Evolutionary conservation across 306 rosid genomes (phyloP).

Genomic region (Medicago arabica): DNA sequence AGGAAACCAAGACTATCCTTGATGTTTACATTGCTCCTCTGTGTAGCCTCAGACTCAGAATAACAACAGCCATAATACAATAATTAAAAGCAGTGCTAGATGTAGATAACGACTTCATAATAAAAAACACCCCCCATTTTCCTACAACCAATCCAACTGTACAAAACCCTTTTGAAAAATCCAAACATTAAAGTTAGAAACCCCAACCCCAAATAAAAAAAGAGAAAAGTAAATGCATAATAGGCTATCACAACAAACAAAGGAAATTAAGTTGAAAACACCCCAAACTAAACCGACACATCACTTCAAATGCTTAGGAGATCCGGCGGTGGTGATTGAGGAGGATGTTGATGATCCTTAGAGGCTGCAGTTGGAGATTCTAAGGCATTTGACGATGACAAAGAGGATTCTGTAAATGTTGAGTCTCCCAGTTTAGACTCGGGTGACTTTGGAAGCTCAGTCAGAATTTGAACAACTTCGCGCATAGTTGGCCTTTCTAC

Average conservation of each 20-base stretch:
- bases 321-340: slow-evolving; percentile 75
- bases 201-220: slow-evolving; percentile 44
- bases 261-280: slow-evolving; percentile 50
- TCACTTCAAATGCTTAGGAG: slow-evolving; percentile 81
- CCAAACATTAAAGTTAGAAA: slow-evolving; percentile 55
- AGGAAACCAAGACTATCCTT: slow-evolving; percentile 25
- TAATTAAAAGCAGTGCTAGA: slow-evolving; percentile 46
- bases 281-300: slow-evolving; percentile 22
- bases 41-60: slow-evolving; percentile 45
- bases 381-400: slow-evolving; percentile 51
- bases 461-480: slow-evolving; percentile 94
- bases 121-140: slow-evolving; percentile 42
- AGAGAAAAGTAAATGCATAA: slow-evolving; percentile 25
- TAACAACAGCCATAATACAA: slow-evolving; percentile 45
- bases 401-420: slow-evolving; percentile 54
- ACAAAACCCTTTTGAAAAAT: slow-evolving; percentile 52
- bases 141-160: slow-evolving; percentile 66
- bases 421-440: slow-evolving; percentile 57
- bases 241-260: slow-evolving; percentile 39
- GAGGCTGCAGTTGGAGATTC: slow-evolving; percentile 55
- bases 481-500: slow-evolving; percentile 98
- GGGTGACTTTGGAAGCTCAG: slow-evolving; percentile 81
- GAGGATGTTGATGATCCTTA: slow-evolving; percentile 53
- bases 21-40: slow-evolving; percentile 38
- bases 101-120: slow-evolving; percentile 35